phyloP scores from a whole-genome alignment of 352 stramenopile genomes.

The Phytophthora sansomeana region DNA sequence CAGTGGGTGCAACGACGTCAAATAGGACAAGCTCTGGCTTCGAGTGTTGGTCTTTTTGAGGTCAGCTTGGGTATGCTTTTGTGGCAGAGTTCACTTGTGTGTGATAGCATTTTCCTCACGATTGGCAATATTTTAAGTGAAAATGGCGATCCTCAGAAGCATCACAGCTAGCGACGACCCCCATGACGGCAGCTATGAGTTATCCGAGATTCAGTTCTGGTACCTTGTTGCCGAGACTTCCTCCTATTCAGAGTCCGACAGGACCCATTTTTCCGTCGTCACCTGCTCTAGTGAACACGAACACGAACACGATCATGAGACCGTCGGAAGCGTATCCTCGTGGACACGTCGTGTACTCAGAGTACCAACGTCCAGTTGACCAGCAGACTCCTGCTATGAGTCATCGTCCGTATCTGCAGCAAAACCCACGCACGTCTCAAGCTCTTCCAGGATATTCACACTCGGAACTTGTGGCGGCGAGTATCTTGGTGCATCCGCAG shows the following conservation, averaged over 20 bases:
- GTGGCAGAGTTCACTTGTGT: no score
- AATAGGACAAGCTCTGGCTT: no score
- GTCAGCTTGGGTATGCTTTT: no score
- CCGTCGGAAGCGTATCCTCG: constrained; percentile 21
- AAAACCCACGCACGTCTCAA: not conserved
- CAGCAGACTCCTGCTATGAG: not conserved
- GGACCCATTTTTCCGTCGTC: constrained; percentile 12
- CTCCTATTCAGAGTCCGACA: constrained; percentile 23
- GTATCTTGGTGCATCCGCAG: constrained; percentile 33
- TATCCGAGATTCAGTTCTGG: no score
- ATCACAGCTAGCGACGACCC: no score
- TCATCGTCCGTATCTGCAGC: constrained; percentile 25
- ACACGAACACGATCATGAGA: constrained; percentile 4
- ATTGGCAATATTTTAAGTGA: no score
- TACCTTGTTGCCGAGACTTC: constrained; percentile 3
- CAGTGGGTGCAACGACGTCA: no score
- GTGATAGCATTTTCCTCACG: no score
- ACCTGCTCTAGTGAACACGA: constrained; percentile 3
- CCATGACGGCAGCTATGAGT: constrained; percentile 17
- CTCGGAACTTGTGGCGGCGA: constrained; percentile 44
- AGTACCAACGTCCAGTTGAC: not conserved
- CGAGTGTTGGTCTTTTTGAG: no score
- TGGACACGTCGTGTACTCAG: constrained; percentile 9
- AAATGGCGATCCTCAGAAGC: no score
- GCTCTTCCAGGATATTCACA: constrained; percentile 31